Evolutionary conservation across 2,329 filamentous ascomycete genomes (phyloP).

Genomic region (Capronia americana): DNA sequence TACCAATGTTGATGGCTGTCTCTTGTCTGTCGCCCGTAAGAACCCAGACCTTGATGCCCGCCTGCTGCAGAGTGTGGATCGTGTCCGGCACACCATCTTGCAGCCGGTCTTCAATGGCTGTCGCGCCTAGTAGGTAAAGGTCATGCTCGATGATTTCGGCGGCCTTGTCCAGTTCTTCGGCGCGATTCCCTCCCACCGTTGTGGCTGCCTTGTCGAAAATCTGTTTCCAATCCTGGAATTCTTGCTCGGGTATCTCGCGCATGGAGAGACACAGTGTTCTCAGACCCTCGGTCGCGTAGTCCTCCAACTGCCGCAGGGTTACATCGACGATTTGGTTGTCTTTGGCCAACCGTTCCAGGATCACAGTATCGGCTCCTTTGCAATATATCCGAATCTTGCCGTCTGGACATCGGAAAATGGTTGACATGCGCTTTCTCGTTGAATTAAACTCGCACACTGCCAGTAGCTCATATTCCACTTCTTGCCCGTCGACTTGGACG

Average conservation of each 20-base stretch:
- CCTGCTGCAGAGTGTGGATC: conserved; percentile 94
- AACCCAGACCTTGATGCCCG: conserved; percentile 98
- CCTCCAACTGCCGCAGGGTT: conserved; percentile 95
- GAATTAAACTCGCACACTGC: conserved; percentile 99
- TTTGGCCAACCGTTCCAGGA: conserved; percentile 83
- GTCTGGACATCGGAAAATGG: conserved; percentile 94
- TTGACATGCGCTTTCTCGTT: conserved; percentile 95
- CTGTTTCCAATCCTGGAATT: conserved; percentile 84
- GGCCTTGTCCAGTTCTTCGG: conserved; percentile 95
- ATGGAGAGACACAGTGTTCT: conserved; percentile 93
- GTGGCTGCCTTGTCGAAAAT: conserved; percentile 88
- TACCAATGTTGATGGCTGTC: conserved; percentile 99
- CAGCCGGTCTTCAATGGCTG: conserved; percentile 94
- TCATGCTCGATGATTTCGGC: conserved; percentile 94
- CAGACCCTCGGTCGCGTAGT: conserved; percentile 95
- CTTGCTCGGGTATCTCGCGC: conserved; percentile 87
- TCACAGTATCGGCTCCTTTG: conserved; percentile 97
- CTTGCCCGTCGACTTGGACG: conserved; percentile 74
- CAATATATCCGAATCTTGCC: conserved; percentile 92
- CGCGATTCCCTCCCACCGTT: conserved; percentile 88
- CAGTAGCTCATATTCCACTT: conserved; percentile 84
- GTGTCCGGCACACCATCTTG: conserved; percentile 98
- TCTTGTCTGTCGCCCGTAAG: conserved; percentile 97
- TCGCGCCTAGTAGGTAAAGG: conserved; percentile 88
- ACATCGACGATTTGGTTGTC: conserved; percentile 85